A percentile compares a stretch with the other conserved stretches of the same genome.
Conservation (phyloP, 805 yeast species). For the Schwanniomyces vanrijiae region DNA sequence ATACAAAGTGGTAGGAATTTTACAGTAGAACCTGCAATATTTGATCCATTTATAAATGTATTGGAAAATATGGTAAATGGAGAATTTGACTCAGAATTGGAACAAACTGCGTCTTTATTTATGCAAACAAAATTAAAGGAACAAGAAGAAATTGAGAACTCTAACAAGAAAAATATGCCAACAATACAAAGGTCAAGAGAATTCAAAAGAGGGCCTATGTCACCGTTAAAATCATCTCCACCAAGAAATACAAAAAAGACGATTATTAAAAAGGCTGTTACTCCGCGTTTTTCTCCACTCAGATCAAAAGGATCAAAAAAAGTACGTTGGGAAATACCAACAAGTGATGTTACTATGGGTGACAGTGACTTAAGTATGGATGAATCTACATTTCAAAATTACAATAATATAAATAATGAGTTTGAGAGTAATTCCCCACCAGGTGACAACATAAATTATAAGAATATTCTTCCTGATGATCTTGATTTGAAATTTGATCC, state of each 20-base stretch:
- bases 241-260: constrained; percentile 19
- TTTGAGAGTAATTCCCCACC: constrained; percentile 30
- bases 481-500: constrained; percentile 29
- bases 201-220: constrained; percentile 21
- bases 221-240: constrained; percentile 29
- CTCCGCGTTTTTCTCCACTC: constrained; percentile 8
- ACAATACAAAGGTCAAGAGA: constrained; percentile 8
- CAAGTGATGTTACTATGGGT: constrained; percentile 10
- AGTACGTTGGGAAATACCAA: constrained; percentile 49
- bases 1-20: neutral
- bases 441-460: constrained; percentile 21
- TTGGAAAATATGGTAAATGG: constrained; percentile 28
- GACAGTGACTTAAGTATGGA: constrained; percentile 36
- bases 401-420: constrained; percentile 18
- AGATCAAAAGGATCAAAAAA: constrained; percentile 25
- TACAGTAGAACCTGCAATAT: neutral
- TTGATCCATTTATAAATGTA: neutral
- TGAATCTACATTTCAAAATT: constrained; percentile 15
- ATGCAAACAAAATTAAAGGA: constrained; percentile 21
- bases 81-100: constrained; percentile 36
- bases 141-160: constrained; percentile 4
- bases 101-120: constrained; percentile 26
- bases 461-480: constrained; percentile 24
- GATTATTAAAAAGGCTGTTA: constrained; percentile 11
- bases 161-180: neutral